Evolutionary conservation across 2,329 filamentous ascomycete species (phyloP).

Genomic region (Pseudopithomyces chartarum): DNA sequence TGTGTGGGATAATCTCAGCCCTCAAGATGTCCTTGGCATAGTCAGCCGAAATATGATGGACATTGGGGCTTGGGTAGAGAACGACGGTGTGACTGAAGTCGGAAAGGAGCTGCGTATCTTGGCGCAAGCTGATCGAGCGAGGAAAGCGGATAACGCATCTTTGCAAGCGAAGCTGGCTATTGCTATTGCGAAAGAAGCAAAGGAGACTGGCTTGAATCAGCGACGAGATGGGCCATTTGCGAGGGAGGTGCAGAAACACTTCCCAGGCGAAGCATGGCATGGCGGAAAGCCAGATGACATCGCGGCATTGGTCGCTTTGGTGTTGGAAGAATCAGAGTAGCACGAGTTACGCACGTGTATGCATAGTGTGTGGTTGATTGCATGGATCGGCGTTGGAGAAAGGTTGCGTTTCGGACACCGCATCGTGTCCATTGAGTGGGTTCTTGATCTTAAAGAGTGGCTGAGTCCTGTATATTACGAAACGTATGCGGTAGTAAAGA

Average conservation of each 20-base stretch:
- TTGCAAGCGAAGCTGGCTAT: slow-evolving; percentile 80
- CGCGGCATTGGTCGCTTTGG: slow-evolving; percentile 73
- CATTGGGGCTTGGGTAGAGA: slow-evolving; percentile 74
- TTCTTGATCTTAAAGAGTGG: not conserved
- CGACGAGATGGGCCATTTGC: slow-evolving; percentile 91
- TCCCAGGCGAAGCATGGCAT: slow-evolving; percentile 82
- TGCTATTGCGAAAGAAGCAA: slow-evolving; percentile 80
- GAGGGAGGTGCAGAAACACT: slow-evolving; percentile 88
- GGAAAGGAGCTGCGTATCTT: slow-evolving; percentile 63
- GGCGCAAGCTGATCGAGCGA: slow-evolving; percentile 55
- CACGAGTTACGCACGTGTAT: slow-evolving; percentile 17
- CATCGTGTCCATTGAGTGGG: slow-evolving; percentile 9
- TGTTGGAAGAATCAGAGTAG: slow-evolving; percentile 30
- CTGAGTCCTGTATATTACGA: not conserved
- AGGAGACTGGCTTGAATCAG: slow-evolving; percentile 79
- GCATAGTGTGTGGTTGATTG: slow-evolving; percentile 24
- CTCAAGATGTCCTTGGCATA: slow-evolving; percentile 83
- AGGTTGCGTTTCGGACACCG: slow-evolving; percentile 4
- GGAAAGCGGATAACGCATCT: slow-evolving; percentile 53
- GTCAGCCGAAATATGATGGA: slow-evolving; percentile 77
- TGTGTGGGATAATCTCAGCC: slow-evolving; percentile 93
- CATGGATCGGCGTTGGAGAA: slow-evolving; percentile 33
- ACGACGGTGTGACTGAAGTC: slow-evolving; percentile 54
- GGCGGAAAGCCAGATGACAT: slow-evolving; percentile 98
- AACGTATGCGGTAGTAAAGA: not conserved